Conservation (phyloP, 148 eudicot genomes). For the Cornus controversa region DNA sequence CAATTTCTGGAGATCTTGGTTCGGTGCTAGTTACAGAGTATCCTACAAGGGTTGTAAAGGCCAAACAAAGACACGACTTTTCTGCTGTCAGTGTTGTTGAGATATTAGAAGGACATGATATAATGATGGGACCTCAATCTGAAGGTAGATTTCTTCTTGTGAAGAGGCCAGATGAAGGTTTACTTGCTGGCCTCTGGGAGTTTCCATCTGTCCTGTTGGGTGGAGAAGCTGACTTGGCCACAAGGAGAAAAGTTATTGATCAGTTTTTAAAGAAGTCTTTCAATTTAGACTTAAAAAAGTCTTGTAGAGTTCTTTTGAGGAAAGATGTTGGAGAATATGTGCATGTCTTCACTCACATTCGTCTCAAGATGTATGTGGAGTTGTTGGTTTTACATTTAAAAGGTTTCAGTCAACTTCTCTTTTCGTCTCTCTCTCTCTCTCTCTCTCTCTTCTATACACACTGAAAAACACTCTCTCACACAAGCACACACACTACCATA, state of each 20-base stretch:
- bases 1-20: slow-evolving; percentile 38
- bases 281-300: slow-evolving; percentile 45
- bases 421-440: no score
- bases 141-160: slow-evolving; percentile 66
- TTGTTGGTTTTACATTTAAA: slow-evolving; percentile 50
- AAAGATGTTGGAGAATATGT: slow-evolving; percentile 83
- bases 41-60: slow-evolving; percentile 72
- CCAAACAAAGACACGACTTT: slow-evolving; percentile 76
- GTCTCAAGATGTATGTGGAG: slow-evolving; percentile 91
- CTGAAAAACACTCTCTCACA: no score
- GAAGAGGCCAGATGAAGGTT: slow-evolving; percentile 86
- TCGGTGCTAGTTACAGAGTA: slow-evolving; percentile 66
- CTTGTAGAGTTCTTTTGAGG: slow-evolving; percentile 51
- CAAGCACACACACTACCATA: not conserved
- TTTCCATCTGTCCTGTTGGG: slow-evolving; percentile 77
- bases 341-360: slow-evolving; percentile 84
- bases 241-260: slow-evolving; percentile 62
- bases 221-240: slow-evolving; percentile 45
- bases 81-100: slow-evolving; percentile 90
- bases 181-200: slow-evolving; percentile 99
- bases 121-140: slow-evolving; percentile 21
- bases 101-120: slow-evolving; percentile 38
- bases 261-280: slow-evolving; percentile 58
- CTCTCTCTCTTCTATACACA: no score
- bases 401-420: slow-evolving; percentile 40